Conservation (phyloP, 768 basidiomycete species). For the Termitomyces sp. region DNA sequence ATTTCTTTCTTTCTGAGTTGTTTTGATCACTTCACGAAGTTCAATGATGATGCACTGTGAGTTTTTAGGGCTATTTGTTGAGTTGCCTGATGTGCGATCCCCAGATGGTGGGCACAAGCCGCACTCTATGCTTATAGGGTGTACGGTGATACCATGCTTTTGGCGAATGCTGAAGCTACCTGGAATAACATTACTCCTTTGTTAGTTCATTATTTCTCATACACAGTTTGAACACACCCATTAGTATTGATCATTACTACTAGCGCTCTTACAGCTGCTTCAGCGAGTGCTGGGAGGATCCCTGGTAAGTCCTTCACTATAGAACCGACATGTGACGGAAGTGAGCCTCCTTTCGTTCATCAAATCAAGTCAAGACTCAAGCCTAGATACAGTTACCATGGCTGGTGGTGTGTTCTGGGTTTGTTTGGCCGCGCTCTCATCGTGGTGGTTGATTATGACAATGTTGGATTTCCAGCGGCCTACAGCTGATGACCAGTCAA, state of each 20-base stretch:
- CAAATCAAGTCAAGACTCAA: neutral
- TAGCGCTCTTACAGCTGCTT: conserved; percentile 40
- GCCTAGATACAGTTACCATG: conserved; percentile 34
- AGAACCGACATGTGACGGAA: conserved; percentile 38
- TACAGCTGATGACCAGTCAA: conserved; percentile 33
- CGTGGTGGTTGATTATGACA: neutral
- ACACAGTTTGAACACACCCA: neutral
- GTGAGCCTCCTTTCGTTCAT: conserved; percentile 21
- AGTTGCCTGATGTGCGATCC: neutral
- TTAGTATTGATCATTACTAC: conserved; percentile 11
- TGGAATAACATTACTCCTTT: conserved; percentile 47
- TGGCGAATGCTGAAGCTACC: conserved; percentile 41
- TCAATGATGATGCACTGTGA: conserved; percentile 47
- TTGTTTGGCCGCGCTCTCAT: neutral
- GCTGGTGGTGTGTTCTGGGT: conserved; percentile 58
- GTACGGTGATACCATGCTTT: conserved; percentile 38
- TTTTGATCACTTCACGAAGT: conserved; percentile 20
- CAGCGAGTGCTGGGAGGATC: conserved; percentile 32
- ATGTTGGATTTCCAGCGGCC: conserved; percentile 31
- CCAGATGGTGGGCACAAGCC: conserved; percentile 54
- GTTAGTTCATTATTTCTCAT: conserved; percentile 22
- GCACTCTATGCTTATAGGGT: conserved; percentile 46
- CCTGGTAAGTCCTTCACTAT: conserved; percentile 41
- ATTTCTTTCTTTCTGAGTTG: neutral
- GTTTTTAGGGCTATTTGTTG: conserved; percentile 1